Base-by-base conservation (phyloP, 352 stramenopile genomes). In the Globisporangium canariense region DNA sequence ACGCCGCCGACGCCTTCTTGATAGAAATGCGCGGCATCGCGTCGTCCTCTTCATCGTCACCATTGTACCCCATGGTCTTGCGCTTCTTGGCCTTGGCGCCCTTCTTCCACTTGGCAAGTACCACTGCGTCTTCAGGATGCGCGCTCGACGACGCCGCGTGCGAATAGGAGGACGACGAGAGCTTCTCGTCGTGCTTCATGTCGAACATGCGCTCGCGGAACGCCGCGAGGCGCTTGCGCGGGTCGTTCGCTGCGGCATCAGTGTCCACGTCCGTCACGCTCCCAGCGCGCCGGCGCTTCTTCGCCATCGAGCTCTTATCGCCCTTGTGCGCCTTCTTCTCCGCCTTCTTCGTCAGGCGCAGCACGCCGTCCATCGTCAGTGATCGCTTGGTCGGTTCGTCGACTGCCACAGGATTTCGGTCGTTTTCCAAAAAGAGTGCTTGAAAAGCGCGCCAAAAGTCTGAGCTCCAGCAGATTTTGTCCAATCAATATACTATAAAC, bases 191-290 rank as follows among this genome's bases (percentile, higher is more conserved):
- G 50, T 62, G 56, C 25, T 69, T 74, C 18, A 76, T 40, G 40
- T 89, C 77, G 58, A 92, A 90, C 78, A 92, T 88, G 6, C 70
- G 70, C 43, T 63, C 70, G 7, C 72, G 73, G 67, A 92, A 92
- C 18, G 73, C 75, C 25, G 53, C 73, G 14, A 89, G 60, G 4
- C 79, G 73, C 62, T 81, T 58, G 60, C 58, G 70, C 5, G 81
- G 71, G 53, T 86, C 70, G 25, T 51, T 14, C 41, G 52, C 2
- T 18, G 77, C 66, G 14, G 64, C 49, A 43, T 34, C 49, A 30
- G 30, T 22, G 20, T 73, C 45, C 40, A 65, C 67, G 50, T 16
- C 60, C 49, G 71, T 60, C 54, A 75, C 64, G 51, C 70, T 79
- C 16, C 63, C 68, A 18, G 72, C 62, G 49, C 76, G 76, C n/a